Base-by-base conservation (phyloP, 2,329 filamentous ascomycete species). In the Talaromyces verruculosus region DNA sequence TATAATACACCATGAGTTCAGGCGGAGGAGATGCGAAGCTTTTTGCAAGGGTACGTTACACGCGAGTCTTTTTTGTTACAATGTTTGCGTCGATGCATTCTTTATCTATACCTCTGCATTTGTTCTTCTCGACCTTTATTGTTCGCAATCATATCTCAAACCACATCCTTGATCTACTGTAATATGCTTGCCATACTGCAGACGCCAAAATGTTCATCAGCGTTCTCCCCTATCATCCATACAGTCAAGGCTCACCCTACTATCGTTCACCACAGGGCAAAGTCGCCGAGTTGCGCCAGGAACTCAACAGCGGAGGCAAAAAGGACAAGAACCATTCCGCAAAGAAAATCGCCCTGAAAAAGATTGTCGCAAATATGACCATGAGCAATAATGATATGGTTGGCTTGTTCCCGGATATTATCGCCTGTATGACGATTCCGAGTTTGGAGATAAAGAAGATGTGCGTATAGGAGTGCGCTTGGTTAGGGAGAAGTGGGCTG, bases 321-420 rank as follows among this genome's bases (percentile, higher is more conserved):
- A 99, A 98, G 84, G 95, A 99, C 83, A 98, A 97, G 86, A 97
- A 96, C 81, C 90, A 92, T 81, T 87, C 90, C 53, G 88, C 88
- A 71, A 99, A 98, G 85, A 98, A 98, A 87, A 96, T 97, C 76
- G 93, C 95, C 11, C 85, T 99, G 69, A 99, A 99, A 86, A 97
- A 97, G 85, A 98, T 99, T 72, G 95, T 99, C 73, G 95, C 95
- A 77, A 99, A 99, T 78, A 99, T 99, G 95, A 99, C 95, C 70
- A 99, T 99, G 95, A 98, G 94, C 87, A 99, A 99, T 82, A 99
- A 98, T 76, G 95, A 99, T 79, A 99, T 99, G 95, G 91, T 98
- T 64, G 93, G 92, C 45, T 84, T 99, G 62, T 99, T 99, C 73
- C 93, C 94, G 19, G 95, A 99, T 76, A 91, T 99, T 67, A 91